These are phyloP conservation scores for Lepraria neglecta DNA, from an alignment of 495 filamentous ascomycete genomes.

Conservation along the genomic window DNA sequence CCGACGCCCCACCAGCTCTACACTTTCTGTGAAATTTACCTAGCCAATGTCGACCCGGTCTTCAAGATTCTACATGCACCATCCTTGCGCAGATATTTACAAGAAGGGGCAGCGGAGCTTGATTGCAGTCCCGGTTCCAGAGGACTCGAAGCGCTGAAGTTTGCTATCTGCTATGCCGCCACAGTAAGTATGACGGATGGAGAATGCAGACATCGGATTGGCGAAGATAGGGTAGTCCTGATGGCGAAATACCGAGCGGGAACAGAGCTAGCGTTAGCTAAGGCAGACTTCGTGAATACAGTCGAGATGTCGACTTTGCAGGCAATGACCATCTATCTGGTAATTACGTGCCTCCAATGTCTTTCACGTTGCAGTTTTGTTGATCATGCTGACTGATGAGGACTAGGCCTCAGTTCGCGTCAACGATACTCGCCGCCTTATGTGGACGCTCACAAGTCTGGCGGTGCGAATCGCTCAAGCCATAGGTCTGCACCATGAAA, in stretches of 20 bases:
- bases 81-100: conserved; percentile 24
- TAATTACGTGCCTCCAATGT: conserved; percentile 28
- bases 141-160: conserved; percentile 36
- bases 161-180: conserved; percentile 40
- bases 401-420: not conserved
- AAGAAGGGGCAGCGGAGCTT: conserved; percentile 35
- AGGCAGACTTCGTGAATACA: conserved; percentile 26
- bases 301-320: conserved; percentile 28
- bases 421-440: not conserved
- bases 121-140: conserved; percentile 27
- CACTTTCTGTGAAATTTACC: no score
- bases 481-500: conserved; percentile 38
- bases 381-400: conserved; percentile 35
- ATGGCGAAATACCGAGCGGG: not conserved
- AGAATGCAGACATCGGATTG: not conserved
- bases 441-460: not conserved
- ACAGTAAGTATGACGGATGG: conserved; percentile 31
- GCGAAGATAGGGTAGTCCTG: not conserved
- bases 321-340: conserved; percentile 32
- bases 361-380: conserved; percentile 29
- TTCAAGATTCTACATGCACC: conserved; percentile 41
- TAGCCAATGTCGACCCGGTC: conserved; percentile 44
- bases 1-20: no score
- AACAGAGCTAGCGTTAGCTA: conserved; percentile 25
- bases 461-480: not conserved